Evolutionary conservation across 176 grass and related monocot genomes (phyloP).

Genomic region (Saccharum spontaneum): DNA sequence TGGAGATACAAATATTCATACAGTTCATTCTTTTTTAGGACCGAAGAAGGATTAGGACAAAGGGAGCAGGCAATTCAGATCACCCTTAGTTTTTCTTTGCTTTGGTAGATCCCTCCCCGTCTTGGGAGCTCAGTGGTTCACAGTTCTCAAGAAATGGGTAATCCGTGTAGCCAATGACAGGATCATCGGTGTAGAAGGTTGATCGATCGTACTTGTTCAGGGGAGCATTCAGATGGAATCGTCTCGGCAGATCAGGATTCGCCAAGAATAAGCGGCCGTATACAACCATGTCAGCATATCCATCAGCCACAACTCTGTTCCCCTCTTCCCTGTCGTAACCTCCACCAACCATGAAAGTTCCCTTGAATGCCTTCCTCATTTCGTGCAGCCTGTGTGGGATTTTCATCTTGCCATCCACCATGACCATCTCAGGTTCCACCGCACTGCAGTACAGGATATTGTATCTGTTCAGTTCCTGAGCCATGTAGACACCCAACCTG

Average conservation of each 20-base stretch:
- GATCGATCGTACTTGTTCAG: constrained; percentile 56
- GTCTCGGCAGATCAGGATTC: constrained; percentile 53
- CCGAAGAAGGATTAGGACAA: not conserved
- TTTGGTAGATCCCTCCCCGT: not conserved
- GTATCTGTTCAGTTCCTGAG: constrained; percentile 35
- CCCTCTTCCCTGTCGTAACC: constrained; percentile 60
- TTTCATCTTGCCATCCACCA: constrained; percentile 17
- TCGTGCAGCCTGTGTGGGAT: constrained; percentile 35
- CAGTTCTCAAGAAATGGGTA: constrained; percentile 51
- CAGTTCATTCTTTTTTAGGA: not conserved
- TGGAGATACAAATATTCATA: not conserved
- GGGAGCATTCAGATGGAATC: constrained; percentile 31
- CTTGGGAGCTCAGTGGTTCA: not conserved
- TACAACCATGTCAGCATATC: constrained; percentile 47
- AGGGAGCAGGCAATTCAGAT: not conserved
- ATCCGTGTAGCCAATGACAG: constrained; percentile 50
- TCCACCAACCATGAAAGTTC: constrained; percentile 48
- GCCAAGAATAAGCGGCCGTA: constrained; percentile 66
- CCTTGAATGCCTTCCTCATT: constrained; percentile 53
- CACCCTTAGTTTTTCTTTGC: not conserved
- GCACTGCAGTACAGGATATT: constrained; percentile 48
- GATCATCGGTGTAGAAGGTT: constrained; percentile 52
- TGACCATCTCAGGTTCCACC: constrained; percentile 53
- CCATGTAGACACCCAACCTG: constrained; percentile 51
- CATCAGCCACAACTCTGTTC: constrained; percentile 39